phyloP scores from a whole-genome alignment of 805 yeast genomes.

The Spathaspora boniae region DNA sequence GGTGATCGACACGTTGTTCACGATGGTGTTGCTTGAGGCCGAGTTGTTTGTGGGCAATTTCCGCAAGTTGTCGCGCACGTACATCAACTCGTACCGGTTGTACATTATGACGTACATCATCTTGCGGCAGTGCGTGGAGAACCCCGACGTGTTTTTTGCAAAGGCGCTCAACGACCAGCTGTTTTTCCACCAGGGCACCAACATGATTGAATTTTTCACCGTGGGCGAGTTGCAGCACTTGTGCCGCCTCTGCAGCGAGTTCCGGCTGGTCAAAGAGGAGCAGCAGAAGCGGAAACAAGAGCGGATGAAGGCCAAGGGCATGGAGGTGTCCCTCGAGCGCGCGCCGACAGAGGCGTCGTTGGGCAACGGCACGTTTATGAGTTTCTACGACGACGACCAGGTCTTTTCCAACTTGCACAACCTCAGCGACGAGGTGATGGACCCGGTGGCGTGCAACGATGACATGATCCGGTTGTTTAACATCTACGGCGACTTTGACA shows the following conservation, averaged over 20 bases:
- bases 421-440: conserved; percentile 10
- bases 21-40: conserved; percentile 32
- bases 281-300: conserved; percentile 11
- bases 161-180: conserved; percentile 23
- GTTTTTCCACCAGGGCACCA: conserved; percentile 35
- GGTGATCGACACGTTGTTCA: conserved; percentile 30
- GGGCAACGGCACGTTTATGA: not conserved
- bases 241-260: conserved; percentile 36
- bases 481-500: conserved; percentile 31
- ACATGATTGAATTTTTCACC: conserved; percentile 35
- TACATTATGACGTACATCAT: conserved; percentile 41
- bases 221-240: conserved; percentile 33
- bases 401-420: conserved; percentile 9
- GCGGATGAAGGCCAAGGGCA: conserved; percentile 8
- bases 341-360: not conserved
- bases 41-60: conserved; percentile 43
- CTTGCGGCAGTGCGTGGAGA: conserved; percentile 38
- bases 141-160: conserved; percentile 34
- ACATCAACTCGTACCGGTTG: conserved; percentile 38
- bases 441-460: conserved; percentile 19
- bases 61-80: conserved; percentile 31
- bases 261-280: conserved; percentile 33
- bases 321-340: not conserved
- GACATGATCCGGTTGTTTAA: conserved; percentile 35
- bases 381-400: conserved; percentile 7